Percentiles rank a stretch among this genome's conserved stretches.
Conservation (phyloP, 345 rosid genomes). For the Barbarea vulgaris region DNA sequence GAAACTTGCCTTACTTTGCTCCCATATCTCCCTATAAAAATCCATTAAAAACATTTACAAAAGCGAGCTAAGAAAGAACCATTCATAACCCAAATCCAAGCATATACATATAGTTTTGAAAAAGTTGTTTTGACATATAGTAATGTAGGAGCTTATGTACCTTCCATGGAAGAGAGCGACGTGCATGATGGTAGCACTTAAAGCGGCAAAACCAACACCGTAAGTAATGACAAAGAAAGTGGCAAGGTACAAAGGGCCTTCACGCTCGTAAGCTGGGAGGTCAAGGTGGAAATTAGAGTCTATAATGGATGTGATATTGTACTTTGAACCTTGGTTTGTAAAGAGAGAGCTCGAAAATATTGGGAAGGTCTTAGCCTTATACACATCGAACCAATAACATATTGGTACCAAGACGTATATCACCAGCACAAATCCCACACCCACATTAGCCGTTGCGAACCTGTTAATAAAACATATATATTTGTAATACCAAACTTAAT, state of each 20-base stretch:
- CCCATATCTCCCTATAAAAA: constrained; percentile 74
- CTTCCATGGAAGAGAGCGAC: constrained; percentile 92
- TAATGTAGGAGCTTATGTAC: constrained; percentile 37
- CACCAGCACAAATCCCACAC: constrained; percentile 63
- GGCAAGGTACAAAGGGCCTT: constrained; percentile 85
- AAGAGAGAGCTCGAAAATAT: constrained; percentile 78
- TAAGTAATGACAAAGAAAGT: constrained; percentile 87
- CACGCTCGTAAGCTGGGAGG: constrained; percentile 63
- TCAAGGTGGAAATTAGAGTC: constrained; percentile 80
- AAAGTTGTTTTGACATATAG: neutral
- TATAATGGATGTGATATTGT: constrained; percentile 72
- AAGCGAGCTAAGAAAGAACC: neutral
- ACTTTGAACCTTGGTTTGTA: constrained; percentile 66
- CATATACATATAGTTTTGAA: neutral
- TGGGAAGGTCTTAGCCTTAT: constrained; percentile 82
- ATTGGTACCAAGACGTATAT: constrained; percentile 83
- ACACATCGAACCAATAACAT: constrained; percentile 75
- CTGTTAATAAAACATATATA: constrained; percentile 3
- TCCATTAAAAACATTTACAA: neutral
- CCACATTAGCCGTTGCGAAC: constrained; percentile 96
- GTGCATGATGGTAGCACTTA: constrained; percentile 82
- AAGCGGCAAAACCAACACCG: constrained; percentile 89
- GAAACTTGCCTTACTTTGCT: constrained; percentile 80
- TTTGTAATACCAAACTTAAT: neutral
- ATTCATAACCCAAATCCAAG: neutral